Conservation (phyloP, 768 basidiomycete species). For the Leccinum barrowsii region DNA sequence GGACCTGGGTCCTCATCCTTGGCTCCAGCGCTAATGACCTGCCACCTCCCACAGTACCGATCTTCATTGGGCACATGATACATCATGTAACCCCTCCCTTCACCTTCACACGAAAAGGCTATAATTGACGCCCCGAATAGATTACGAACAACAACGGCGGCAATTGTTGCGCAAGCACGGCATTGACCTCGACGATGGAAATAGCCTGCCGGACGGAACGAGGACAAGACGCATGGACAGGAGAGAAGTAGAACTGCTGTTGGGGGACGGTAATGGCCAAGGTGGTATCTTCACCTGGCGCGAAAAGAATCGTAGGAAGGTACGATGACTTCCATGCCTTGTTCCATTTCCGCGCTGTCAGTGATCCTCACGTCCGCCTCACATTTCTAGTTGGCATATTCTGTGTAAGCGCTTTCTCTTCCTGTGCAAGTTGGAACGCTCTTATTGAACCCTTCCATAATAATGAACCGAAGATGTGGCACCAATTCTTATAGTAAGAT, state of each 20-base stretch:
- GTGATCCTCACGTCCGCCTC: slow-evolving; percentile 22
- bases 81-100: slow-evolving; percentile 57
- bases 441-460: slow-evolving; percentile 26
- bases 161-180: slow-evolving; percentile 90
- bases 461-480: slow-evolving; percentile 57
- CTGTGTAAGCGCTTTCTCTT: slow-evolving; percentile 58
- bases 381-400: slow-evolving; percentile 70
- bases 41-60: slow-evolving; percentile 57
- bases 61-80: slow-evolving; percentile 97
- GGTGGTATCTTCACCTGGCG: slow-evolving; percentile 92
- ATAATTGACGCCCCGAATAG: slow-evolving; percentile 36
- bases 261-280: slow-evolving; percentile 79
- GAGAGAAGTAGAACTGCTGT: slow-evolving; percentile 77
- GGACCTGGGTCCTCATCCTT: slow-evolving; percentile 19
- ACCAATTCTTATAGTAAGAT: slow-evolving; percentile 83
- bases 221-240: slow-evolving; percentile 78
- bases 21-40: slow-evolving; percentile 16
- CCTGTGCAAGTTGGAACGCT: slow-evolving; percentile 8
- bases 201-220: slow-evolving; percentile 59
- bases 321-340: slow-evolving; percentile 38
- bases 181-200: slow-evolving; percentile 85
- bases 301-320: slow-evolving; percentile 89
- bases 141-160: slow-evolving; percentile 91
- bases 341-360: slow-evolving; percentile 27
- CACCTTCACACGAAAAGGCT: slow-evolving; percentile 2